Evolutionary conservation across 2,329 filamentous ascomycete species (phyloP).

Genomic region (Knoxdaviesia capensis): DNA sequence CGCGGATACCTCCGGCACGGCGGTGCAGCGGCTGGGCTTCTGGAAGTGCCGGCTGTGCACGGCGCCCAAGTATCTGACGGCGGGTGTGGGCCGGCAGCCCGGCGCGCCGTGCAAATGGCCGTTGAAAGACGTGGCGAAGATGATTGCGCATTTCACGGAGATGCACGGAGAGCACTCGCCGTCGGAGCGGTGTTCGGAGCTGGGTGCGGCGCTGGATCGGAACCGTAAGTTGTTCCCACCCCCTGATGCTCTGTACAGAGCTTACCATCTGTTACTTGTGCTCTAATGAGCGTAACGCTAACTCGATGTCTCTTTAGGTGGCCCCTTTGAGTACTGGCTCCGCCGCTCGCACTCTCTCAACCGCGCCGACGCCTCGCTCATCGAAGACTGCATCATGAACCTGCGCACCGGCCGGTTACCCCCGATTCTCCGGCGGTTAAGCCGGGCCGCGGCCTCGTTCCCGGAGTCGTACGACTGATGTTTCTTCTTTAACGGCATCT

Average conservation of each 20-base stretch:
- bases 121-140: conserved; percentile 23
- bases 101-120: conserved; percentile 25
- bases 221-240: conserved; percentile 14
- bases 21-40: conserved; percentile 20
- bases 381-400: conserved; percentile 16
- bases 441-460: conserved; percentile 14
- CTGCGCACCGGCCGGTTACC: conserved; percentile 18
- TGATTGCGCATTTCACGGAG: conserved; percentile 24
- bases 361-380: conserved; percentile 12
- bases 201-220: conserved; percentile 18
- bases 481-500: neutral
- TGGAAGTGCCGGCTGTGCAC: conserved; percentile 25
- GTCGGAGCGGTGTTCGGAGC: conserved; percentile 19
- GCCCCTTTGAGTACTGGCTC: conserved; percentile 27
- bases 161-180: conserved; percentile 23
- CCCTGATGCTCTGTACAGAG: neutral
- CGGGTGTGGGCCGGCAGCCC: conserved; percentile 18
- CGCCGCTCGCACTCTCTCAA: conserved; percentile 18
- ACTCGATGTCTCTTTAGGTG: conserved; percentile 10
- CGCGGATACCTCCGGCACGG: conserved; percentile 5
- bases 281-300: neutral
- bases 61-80: conserved; percentile 20
- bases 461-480: conserved; percentile 6
- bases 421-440: conserved; percentile 13
- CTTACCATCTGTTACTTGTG: neutral